Percentiles rank a stretch among this genome's conserved stretches.
phyloP scores from a whole-genome alignment of 345 rosid species.

The Balakata baccata region DNA sequence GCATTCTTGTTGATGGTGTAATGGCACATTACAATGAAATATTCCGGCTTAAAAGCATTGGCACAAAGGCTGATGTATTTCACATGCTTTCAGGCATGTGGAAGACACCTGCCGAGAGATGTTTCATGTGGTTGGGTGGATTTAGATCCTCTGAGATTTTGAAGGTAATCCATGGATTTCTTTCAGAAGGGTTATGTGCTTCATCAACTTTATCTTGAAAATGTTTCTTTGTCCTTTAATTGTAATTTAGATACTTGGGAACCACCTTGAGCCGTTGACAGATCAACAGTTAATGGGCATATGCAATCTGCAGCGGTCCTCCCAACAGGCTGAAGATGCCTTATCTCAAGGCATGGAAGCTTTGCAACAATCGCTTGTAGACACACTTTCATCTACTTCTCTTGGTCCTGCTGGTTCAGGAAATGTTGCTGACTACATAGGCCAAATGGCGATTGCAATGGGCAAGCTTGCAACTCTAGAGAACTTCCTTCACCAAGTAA shows the following conservation, averaged over 20 bases:
- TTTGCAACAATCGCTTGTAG: conserved; percentile 81
- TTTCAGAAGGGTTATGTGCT: neutral
- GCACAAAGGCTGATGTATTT: conserved; percentile 77
- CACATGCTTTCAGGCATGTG: conserved; percentile 98
- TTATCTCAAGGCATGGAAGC: conserved; percentile 98
- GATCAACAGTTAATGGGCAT: conserved; percentile 92
- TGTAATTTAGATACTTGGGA: conserved; percentile 63
- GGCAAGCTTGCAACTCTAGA: conserved; percentile 78
- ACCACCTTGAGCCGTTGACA: conserved; percentile 80
- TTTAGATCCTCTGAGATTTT: conserved; percentile 87
- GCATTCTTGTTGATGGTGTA: conserved; percentile 64
- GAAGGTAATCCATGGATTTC: conserved; percentile 43
- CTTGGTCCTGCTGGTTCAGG: conserved; percentile 63
- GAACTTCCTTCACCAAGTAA: conserved; percentile 87
- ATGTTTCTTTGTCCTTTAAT: neutral
- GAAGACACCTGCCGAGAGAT: conserved; percentile 91
- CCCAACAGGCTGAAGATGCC: conserved; percentile 98
- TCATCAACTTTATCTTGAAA: neutral
- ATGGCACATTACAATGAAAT: conserved; percentile 79
- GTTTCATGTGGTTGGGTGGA: conserved; percentile 98
- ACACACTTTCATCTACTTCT: conserved; percentile 65
- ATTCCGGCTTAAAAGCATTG: conserved; percentile 67
- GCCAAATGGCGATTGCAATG: conserved; percentile 93
- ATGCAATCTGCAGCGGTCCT: conserved; percentile 88
- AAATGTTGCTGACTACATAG: conserved; percentile 83